Evolutionary conservation across 306 rosid genomes (phyloP).

Genomic region (Fagus sylvatica): DNA sequence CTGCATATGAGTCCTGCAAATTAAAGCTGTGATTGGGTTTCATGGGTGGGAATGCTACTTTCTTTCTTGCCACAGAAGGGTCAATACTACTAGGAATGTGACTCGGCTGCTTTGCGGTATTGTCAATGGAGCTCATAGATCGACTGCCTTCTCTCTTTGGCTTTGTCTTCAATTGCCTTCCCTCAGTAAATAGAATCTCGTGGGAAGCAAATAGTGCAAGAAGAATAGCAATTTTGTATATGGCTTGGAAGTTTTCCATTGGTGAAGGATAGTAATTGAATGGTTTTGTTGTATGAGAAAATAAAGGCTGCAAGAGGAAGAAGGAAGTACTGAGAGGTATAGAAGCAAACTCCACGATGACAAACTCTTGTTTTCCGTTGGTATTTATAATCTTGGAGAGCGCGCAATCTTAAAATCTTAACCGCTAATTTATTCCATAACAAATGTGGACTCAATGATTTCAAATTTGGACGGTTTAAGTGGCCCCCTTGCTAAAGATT

Average conservation of each 20-base stretch:
- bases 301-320: neutral
- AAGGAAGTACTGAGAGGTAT: neutral
- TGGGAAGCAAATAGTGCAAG: slow-evolving; percentile 25
- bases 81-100: neutral
- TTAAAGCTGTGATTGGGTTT: neutral
- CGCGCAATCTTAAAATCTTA: neutral
- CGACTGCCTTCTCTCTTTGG: neutral
- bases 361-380: slow-evolving; percentile 3
- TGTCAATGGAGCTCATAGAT: neutral
- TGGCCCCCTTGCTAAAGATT: too few species aligned
- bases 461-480: slow-evolving; percentile 30
- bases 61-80: neutral
- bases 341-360: slow-evolving; percentile 7
- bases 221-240: slow-evolving; percentile 15
- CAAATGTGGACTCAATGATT: slow-evolving; percentile 4
- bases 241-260: slow-evolving; percentile 17
- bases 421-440: slow-evolving; percentile 19
- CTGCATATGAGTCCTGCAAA: neutral
- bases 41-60: neutral
- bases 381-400: slow-evolving; percentile 25
- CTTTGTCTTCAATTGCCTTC: slow-evolving; percentile 20
- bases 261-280: neutral
- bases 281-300: neutral
- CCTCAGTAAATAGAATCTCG: slow-evolving; percentile 5
- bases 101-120: neutral